A percentile compares a stretch with the other conserved stretches of the same genome.
Conservation (phyloP, 2,329 filamentous ascomycete genomes). For the Bipolaris zeicola region DNA sequence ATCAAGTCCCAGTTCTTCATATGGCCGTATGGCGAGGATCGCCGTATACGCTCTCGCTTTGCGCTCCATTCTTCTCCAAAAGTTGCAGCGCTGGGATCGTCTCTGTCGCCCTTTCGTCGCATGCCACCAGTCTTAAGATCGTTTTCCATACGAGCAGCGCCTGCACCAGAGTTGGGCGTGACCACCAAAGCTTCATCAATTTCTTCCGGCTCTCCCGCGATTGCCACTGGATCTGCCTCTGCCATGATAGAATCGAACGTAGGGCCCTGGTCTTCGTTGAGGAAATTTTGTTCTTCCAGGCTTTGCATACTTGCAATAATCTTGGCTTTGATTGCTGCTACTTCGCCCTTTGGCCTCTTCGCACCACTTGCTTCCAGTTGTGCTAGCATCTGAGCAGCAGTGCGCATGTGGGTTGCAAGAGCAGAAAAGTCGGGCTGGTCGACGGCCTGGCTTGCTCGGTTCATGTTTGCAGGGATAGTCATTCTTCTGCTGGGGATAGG, state of each 20-base stretch:
- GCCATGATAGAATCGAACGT: slow-evolving; percentile 85
- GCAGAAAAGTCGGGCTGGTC: slow-evolving; percentile 83
- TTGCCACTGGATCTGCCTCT: slow-evolving; percentile 64
- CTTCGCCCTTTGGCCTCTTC: slow-evolving; percentile 78
- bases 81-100: slow-evolving; percentile 83
- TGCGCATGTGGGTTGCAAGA: slow-evolving; percentile 84
- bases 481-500: slow-evolving; percentile 66
- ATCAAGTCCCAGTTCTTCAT: slow-evolving; percentile 90
- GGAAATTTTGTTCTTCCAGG: slow-evolving; percentile 83
- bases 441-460: slow-evolving; percentile 58
- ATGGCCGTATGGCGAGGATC: slow-evolving; percentile 83
- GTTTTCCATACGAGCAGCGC: slow-evolving; percentile 85
- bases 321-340: slow-evolving; percentile 81
- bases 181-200: slow-evolving; percentile 62
- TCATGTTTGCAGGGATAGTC: slow-evolving; percentile 58
- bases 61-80: slow-evolving; percentile 86
- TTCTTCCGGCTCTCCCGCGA: slow-evolving; percentile 57
- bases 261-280: slow-evolving; percentile 71
- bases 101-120: slow-evolving; percentile 78
- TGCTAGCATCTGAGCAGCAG: slow-evolving; percentile 84
- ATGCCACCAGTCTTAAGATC: slow-evolving; percentile 86
- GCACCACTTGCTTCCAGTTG: slow-evolving; percentile 80
- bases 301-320: slow-evolving; percentile 92
- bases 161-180: slow-evolving; percentile 69
- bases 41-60: slow-evolving; percentile 82